Conservation (phyloP, 2,329 filamentous ascomycete genomes). For the Pseudopithomyces chartarum region DNA sequence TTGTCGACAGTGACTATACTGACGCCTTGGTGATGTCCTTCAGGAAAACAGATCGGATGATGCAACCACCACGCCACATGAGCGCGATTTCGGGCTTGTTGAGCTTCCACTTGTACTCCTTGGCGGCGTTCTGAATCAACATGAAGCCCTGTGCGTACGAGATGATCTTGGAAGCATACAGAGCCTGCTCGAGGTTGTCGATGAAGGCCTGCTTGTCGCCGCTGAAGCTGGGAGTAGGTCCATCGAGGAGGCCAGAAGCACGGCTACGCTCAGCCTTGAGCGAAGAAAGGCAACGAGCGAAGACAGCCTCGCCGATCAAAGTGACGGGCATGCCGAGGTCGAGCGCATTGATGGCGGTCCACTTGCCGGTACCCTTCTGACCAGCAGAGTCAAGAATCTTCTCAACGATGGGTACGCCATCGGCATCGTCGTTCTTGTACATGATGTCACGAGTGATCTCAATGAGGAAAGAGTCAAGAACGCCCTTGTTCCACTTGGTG, state of each 20-base stretch:
- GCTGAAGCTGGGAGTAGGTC: constrained; percentile 79
- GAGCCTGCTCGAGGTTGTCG: constrained; percentile 95
- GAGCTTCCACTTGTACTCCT: constrained; percentile 96
- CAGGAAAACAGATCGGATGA: constrained; percentile 99
- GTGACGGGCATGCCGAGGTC: constrained; percentile 99
- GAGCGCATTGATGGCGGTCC: constrained; percentile 98
- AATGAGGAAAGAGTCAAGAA: constrained; percentile 96
- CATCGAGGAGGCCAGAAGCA: constrained; percentile 78
- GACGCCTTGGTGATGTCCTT: constrained; percentile 95
- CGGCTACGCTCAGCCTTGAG: constrained; percentile 91
- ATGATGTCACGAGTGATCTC: constrained; percentile 99
- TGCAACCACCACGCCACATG: constrained; percentile 99
- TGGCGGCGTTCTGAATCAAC: constrained; percentile 98
- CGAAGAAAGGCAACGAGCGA: constrained; percentile 89
- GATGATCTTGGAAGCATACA: constrained; percentile 99
- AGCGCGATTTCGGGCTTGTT: constrained; percentile 99
- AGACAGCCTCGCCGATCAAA: constrained; percentile 95
- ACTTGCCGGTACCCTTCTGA: constrained; percentile 99
- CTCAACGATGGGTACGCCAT: constrained; percentile 88
- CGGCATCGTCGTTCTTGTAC: constrained; percentile 90
- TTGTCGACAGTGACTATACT: constrained; percentile 3
- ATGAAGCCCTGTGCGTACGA: constrained; percentile 99
- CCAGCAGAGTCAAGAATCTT: constrained; percentile 99
- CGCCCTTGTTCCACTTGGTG: constrained; percentile 96
- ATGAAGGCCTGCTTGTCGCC: constrained; percentile 94